A percentile compares a stretch with the other conserved stretches of the same genome.
These are phyloP conservation scores for Lachancea meyersii DNA, from an alignment of 805 yeast species.

Conservation along the genomic window DNA sequence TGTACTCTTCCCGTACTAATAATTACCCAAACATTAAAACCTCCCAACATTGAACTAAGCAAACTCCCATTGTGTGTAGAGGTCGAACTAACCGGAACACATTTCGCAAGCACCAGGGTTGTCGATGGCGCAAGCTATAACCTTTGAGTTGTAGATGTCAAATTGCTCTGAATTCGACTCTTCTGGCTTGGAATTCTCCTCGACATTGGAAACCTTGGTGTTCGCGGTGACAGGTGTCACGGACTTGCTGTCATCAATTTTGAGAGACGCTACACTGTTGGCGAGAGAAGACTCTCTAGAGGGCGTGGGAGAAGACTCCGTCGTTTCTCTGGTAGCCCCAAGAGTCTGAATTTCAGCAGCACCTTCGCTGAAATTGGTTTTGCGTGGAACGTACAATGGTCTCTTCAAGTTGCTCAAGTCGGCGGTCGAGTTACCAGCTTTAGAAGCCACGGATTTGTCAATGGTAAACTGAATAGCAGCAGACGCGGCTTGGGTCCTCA, in stretches of 20 bases:
- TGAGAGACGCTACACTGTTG: constrained; percentile 41
- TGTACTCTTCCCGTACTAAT: neutral
- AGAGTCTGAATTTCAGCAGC: constrained; percentile 7
- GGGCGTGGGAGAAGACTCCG: constrained; percentile 33
- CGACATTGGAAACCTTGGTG: constrained; percentile 38
- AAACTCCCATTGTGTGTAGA: constrained; percentile 1
- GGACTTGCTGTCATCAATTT: constrained; percentile 30
- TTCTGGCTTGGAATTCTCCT: constrained; percentile 30
- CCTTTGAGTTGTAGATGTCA: constrained; percentile 89
- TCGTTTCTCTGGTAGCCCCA: constrained; percentile 11
- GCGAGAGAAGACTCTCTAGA: constrained; percentile 33
- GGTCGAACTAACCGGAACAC: constrained; percentile 82
- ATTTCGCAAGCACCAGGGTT: constrained; percentile 97
- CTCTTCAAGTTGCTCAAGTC: constrained; percentile 35
- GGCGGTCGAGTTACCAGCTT: constrained; percentile 56
- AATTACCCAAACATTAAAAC: constrained; percentile 1
- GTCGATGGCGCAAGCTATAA: constrained; percentile 91
- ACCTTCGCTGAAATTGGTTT: constrained; percentile 15
- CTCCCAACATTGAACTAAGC: neutral
- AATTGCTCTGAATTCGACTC: constrained; percentile 39
- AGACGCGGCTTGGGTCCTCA: constrained; percentile 95
- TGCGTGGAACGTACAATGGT: constrained; percentile 33
- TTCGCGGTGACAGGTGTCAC: constrained; percentile 27
- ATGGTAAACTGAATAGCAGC: constrained; percentile 92
- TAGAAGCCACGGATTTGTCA: constrained; percentile 85